Evolutionary conservation across 1,284 basidiomycete genomes (phyloP).

Genomic region (Trametes sp.): DNA sequence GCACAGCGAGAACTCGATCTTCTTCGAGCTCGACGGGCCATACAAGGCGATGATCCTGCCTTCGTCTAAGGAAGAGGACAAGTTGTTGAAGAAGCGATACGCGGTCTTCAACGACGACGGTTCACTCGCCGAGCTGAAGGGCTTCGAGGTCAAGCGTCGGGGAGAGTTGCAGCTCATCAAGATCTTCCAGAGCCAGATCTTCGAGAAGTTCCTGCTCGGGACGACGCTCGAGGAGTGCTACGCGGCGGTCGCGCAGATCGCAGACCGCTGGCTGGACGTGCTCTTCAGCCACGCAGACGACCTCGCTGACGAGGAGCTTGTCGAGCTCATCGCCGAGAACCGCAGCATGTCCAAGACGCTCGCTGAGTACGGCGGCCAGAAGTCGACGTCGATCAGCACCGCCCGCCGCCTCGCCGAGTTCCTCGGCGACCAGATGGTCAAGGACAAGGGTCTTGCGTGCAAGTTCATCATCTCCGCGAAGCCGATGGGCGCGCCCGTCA

Average conservation of each 20-base stretch:
- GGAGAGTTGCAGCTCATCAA: conserved; percentile 99
- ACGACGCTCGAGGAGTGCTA: conserved; percentile 96
- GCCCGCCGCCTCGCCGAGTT: conserved; percentile 97
- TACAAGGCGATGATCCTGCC: conserved; percentile 99
- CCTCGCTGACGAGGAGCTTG: conserved; percentile 90
- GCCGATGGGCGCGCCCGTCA: conserved; percentile 94
- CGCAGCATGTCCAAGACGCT: conserved; percentile 98
- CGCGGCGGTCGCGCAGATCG: conserved; percentile 91
- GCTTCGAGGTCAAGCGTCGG: conserved; percentile 98
- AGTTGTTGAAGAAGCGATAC: conserved; percentile 98
- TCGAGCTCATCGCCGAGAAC: conserved; percentile 99
- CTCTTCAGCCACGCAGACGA: conserved; percentile 88
- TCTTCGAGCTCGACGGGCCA: conserved; percentile 99
- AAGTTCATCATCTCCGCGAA: conserved; percentile 99
- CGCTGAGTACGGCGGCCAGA: conserved; percentile 95
- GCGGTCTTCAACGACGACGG: conserved; percentile 99
- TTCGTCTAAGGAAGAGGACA: conserved; percentile 99
- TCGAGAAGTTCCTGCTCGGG: conserved; percentile 96
- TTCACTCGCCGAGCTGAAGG: conserved; percentile 95
- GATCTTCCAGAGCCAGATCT: conserved; percentile 99
- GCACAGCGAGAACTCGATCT: conserved; percentile 99
- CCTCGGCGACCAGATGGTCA: conserved; percentile 98
- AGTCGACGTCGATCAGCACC: conserved; percentile 98
- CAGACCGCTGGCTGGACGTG: conserved; percentile 98
- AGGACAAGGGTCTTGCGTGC: conserved; percentile 98